Base-by-base conservation (phyloP, 179 eudicot species). In the Silene coronaria region DNA sequence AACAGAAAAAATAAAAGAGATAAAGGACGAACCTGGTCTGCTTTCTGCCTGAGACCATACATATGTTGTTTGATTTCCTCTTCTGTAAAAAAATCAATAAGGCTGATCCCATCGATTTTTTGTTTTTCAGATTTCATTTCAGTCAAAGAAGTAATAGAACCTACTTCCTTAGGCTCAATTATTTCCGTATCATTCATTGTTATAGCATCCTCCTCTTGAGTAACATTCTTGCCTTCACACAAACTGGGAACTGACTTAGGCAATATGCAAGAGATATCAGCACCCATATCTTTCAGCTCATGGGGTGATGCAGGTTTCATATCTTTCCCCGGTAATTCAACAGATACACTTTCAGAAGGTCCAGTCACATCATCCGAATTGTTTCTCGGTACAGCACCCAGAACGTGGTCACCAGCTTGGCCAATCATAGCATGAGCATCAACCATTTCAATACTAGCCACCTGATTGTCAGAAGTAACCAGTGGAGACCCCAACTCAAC, bases 51-150 rank as follows among this genome's bases (percentile, higher is more conserved):
- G 77, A 91, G 88, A 87, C 88, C 89, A 78, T 67, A 69, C 23
- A 91, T 68, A 74, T 94, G 94, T 71, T 84, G 85, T 78, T 79
- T 85, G 59, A 88, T 81, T 83, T 91, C 88, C 75, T 81, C 87
- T 24, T 76, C 80, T 8, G 90, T 85, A 71, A 94, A 91, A 84
- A 63, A 88, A 76, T 94, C 96, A 77, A 86, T 84, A 45, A 87
- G 80, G 72, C 96, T 87, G 46, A 87, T 89, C 38, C 92, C 93
- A 32, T 71, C 67, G 36, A 77, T 68, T 82, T 84, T 85, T 55
- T 81, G 85, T 78, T 78, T 83, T 78, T 74, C 84, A 24, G 75
- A 79, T 78, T 76, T 84, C 62, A 60, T 51, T 70, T 42, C 80
- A 60, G 77, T 46, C 59, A 55, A 78, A 57, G 70, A 16, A 70